A percentile compares a stretch with the other conserved stretches of the same genome.
These are phyloP conservation scores for Mortierella antarctica DNA, from an alignment of 192 early-diverging fungal species.

Conservation along the genomic window DNA sequence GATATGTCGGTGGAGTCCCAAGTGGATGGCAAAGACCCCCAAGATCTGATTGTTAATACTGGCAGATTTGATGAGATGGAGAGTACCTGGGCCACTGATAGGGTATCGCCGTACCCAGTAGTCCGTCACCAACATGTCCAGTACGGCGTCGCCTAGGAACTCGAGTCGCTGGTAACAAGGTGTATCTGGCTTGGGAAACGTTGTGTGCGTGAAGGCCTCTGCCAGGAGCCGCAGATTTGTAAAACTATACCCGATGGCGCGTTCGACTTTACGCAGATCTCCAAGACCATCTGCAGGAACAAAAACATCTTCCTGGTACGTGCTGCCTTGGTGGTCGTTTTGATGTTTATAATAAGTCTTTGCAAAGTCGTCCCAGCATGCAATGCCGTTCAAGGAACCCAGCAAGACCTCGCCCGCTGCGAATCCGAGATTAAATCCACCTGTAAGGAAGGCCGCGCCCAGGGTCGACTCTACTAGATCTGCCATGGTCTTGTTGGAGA, in stretches of 20 bases:
- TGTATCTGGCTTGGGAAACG: conserved; percentile 57
- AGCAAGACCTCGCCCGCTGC: conserved; percentile 62
- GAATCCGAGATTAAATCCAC: conserved; percentile 65
- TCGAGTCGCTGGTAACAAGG: conserved; percentile 94
- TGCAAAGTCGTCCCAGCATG: conserved; percentile 59
- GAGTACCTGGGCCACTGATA: conserved; percentile 70
- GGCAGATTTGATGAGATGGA: conserved; percentile 83
- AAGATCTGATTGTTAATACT: conserved; percentile 89
- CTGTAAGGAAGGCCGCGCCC: conserved; percentile 75
- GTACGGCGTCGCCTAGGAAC: conserved; percentile 82
- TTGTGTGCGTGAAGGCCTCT: conserved; percentile 90
- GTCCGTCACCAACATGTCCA: conserved; percentile 81
- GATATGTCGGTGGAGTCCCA: conserved; percentile 76
- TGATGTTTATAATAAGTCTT: background rate
- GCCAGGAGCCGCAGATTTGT: conserved; percentile 66
- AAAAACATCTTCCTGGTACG: background rate
- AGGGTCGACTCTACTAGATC: conserved; percentile 87
- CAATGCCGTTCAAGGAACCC: conserved; percentile 63
- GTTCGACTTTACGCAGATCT: conserved; percentile 32
- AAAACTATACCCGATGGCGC: conserved; percentile 71
- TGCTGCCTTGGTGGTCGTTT: background rate
- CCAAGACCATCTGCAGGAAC: background rate
- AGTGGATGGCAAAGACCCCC: conserved; percentile 71
- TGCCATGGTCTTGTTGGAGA: conserved; percentile 86
- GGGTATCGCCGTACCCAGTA: conserved; percentile 77